phyloP scores from a whole-genome alignment of 2,329 filamentous ascomycete species.

The Ceratocystis eucalypticola region DNA sequence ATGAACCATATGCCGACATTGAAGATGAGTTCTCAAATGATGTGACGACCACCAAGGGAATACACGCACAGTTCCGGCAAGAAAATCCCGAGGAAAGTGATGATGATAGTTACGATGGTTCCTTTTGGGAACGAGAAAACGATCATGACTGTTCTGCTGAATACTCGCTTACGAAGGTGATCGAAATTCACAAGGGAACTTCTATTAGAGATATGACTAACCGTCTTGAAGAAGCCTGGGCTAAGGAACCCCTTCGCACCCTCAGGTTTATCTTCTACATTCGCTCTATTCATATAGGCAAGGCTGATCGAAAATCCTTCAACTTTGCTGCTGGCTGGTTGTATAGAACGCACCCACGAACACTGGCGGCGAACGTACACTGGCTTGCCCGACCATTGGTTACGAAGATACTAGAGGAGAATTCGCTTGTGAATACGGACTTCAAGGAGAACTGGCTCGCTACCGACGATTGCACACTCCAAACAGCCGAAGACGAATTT shows the following conservation, averaged over 20 bases:
- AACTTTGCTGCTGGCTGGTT: constrained; percentile 46
- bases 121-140: too few relatives aligned
- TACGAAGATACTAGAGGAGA: constrained; percentile 33
- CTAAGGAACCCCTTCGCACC: background rate
- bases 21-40: background rate
- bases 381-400: constrained; percentile 43
- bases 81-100: background rate
- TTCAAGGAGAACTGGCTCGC: constrained; percentile 25
- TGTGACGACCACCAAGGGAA: background rate
- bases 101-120: background rate
- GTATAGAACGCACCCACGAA: constrained; percentile 36
- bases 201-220: too few relatives aligned
- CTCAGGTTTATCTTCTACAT: background rate
- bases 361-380: constrained; percentile 25
- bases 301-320: constrained; percentile 33
- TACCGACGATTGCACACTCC: constrained; percentile 22
- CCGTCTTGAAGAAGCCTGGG: background rate
- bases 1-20: constrained; percentile 35
- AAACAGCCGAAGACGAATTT: constrained; percentile 23
- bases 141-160: too few relatives aligned
- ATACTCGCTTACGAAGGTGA: too few relatives aligned
- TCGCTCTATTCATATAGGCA: constrained; percentile 35
- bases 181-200: too few relatives aligned
- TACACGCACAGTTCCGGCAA: background rate
- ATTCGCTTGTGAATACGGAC: constrained; percentile 23